Evolutionary conservation across 176 grass and related monocot species (phyloP), one percentile per base, ranked within the genome.

Genomic region (Miscanthus lutarioriparius): DNA sequence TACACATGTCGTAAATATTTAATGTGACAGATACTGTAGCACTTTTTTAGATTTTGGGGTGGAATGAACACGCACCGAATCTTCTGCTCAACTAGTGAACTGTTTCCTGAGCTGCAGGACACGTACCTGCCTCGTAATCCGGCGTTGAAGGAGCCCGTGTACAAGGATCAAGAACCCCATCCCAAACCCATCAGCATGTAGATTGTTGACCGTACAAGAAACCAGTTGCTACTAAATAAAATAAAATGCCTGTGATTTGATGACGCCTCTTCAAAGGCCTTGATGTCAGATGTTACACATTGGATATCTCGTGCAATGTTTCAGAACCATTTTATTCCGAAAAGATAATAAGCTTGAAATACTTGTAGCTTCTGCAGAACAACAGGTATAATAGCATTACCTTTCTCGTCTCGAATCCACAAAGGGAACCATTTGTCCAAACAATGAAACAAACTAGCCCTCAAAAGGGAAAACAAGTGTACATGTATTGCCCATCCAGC

Each of bases 41-140:
- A n/a, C n/a, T n/a, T n/a, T n/a, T n/a, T n/a, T n/a, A n/a, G n/a
- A n/a, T n/a, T n/a, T n/a, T n/a, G n/a, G n/a, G n/a, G n/a, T n/a
- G n/a, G n/a, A n/a, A n/a, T n/a, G n/a, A n/a, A n/a, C n/a, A n/a
- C n/a, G n/a, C n/a, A n/a, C n/a, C n/a, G n/a, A 23, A 16, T 76
- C 40, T 17, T 30, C 23, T 43, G 30, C 27, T 64, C 9, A 23
- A 13, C 17, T 22, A 13, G 2, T 79, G 39, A 2, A 69, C n/a
- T 76, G 28, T 43, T 72, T 44, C 4, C 11, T 64, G 9, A 16
- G 25, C 15, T 37, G 56, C 85, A 93, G 96, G 93, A 95, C 65
- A 93, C 93, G 0, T 95, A 92, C 83, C 91, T 98, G 47, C 91
- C 92, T 67, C 89, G 88, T 22, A 95, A 92, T 37, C 85, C 83